Evolutionary conservation across 2,329 filamentous ascomycete species (phyloP), one percentile per base, ranked within the genome.

Genomic region (Claviceps purpurea): DNA sequence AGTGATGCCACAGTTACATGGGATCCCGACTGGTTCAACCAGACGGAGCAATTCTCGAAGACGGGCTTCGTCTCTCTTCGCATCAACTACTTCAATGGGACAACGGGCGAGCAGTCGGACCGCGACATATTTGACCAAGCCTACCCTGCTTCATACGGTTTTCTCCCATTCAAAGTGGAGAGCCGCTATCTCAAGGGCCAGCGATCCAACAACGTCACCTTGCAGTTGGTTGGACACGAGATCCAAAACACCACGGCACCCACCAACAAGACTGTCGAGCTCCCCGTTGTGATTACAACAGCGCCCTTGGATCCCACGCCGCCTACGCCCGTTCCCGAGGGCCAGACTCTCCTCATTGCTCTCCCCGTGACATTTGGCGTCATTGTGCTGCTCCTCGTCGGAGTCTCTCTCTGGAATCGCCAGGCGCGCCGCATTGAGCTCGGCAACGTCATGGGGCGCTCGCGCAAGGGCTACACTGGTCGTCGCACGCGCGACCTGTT

Each of bases 371-470:
- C 76, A 20, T 63, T 77, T n/a, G 73, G 71, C 49, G 67, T 73
- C 59, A 64, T 77, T 51, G 47, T 68, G 43, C 54, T 79, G 48
- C 66, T 76, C 56, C 54, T 79, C 58, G 44, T 82, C 66, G 70
- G 82, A 65, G 62, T 81, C 65, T 71, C 75, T 67, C 51, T 83
- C 70, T 79, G 72, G 70, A 77, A 79, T 64, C 68, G 71, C 51
- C 70, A 73, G 59, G 64, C 68, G n/a, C 71, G 77, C 52, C 62
- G 62, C 54, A 76, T 81, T 54, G 65, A 66, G 4, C 60, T 81
- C 47, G 76, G 73, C 50, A 76, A 73, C 59, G 65, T 79, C 64
- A 75, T 78, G 70, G 67, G 72, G 58, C 70, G 74, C 49, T 57
- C 58, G 43, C 64, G 69, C 37, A 60, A 68, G 56, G 71, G 75